These are phyloP conservation scores for Colletotrichum sp. DNA, from an alignment of 2,329 filamentous ascomycete species.

Conservation along the genomic window DNA sequence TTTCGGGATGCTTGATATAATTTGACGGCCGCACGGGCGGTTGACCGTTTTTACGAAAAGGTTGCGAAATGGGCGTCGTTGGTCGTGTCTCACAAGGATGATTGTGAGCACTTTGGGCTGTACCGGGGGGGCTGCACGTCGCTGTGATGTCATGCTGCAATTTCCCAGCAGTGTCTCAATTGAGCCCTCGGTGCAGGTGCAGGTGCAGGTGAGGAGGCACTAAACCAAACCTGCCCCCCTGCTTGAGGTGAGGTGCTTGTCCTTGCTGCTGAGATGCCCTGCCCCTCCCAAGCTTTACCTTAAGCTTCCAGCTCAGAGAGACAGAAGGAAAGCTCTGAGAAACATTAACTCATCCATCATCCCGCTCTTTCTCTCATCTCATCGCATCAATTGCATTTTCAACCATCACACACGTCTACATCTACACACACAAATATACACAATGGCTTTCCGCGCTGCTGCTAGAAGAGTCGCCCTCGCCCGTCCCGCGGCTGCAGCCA, in stretches of 20 bases:
- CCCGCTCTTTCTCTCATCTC: not conserved
- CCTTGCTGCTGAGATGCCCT: not conserved
- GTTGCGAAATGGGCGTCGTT: not conserved
- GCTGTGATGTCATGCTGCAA: constrained; percentile 18
- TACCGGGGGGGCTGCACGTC: not conserved
- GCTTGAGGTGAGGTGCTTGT: not conserved
- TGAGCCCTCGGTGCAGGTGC: not conserved
- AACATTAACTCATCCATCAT: not conserved
- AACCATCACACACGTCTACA: not conserved
- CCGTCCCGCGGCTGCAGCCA: constrained; percentile 30
- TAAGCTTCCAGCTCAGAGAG: constrained; percentile 2
- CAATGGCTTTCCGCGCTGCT: constrained; percentile 42
- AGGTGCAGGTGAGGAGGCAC: not conserved
- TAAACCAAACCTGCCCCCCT: not conserved
- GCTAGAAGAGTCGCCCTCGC: constrained; percentile 36
- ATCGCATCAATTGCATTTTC: not conserved
- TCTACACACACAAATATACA: not conserved
- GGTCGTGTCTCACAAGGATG: not conserved
- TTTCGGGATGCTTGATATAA: not conserved
- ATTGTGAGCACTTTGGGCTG: not conserved
- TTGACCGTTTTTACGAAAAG: not conserved
- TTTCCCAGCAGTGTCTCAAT: constrained; percentile 17
- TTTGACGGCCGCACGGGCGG: not conserved
- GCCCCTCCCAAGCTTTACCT: not conserved
- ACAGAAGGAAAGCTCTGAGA: not conserved